These are phyloP conservation scores for Tricholoma bakamatsutake DNA, from an alignment of 768 basidiomycete genomes.

Conservation along the genomic window DNA sequence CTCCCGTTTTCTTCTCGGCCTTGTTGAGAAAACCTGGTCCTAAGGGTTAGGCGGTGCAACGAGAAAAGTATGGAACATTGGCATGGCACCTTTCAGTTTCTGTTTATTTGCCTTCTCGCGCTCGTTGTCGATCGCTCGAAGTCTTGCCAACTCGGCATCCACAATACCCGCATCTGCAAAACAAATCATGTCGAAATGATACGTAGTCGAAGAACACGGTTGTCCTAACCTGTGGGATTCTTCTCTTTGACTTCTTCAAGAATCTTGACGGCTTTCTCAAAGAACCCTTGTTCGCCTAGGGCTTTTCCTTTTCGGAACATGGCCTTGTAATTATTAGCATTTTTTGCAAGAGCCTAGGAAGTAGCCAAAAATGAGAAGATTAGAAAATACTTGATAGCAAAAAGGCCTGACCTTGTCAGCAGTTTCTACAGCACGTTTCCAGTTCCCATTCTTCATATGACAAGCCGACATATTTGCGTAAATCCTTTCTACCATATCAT, in stretches of 20 bases:
- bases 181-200: conserved; percentile 1
- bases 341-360: conserved; percentile 66
- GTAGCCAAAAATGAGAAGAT: not conserved
- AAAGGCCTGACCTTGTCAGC: conserved; percentile 62
- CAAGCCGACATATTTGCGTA: conserved; percentile 85
- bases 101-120: conserved; percentile 58
- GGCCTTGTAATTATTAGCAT: conserved; percentile 72
- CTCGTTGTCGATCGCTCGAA: conserved; percentile 60
- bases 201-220: not conserved
- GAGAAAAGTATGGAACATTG: not conserved
- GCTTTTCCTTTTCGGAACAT: conserved; percentile 80
- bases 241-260: conserved; percentile 61
- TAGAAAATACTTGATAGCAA: not conserved
- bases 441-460: conserved; percentile 75
- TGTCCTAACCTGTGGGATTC: conserved; percentile 48
- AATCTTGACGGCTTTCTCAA: conserved; percentile 64
- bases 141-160: conserved; percentile 58
- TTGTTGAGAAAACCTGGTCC: conserved; percentile 44
- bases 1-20: conserved; percentile 14
- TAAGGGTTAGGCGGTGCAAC: not conserved
- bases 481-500: conserved; percentile 73
- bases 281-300: conserved; percentile 67
- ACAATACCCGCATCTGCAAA: conserved; percentile 48
- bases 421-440: conserved; percentile 74
- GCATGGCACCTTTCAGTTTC: conserved; percentile 62